Percentiles rank a stretch among this genome's conserved stretches.
Evolutionary conservation across 805 yeast genomes (phyloP).

Genomic region (Vanderwaltozyma tropicalis): DNA sequence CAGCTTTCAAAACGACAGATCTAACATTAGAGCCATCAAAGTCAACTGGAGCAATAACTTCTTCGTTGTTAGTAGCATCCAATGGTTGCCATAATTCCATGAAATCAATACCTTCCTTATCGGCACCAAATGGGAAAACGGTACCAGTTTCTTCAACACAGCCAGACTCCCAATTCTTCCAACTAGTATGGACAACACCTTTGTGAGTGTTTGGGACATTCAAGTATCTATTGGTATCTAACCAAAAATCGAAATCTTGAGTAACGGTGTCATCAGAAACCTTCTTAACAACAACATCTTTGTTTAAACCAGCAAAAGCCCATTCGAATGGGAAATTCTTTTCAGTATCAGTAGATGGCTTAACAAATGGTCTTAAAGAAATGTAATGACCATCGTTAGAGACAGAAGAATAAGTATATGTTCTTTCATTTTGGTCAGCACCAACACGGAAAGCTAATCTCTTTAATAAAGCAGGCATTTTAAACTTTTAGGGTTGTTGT

Average conservation of each 20-base stretch:
- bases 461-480: constrained; percentile 25
- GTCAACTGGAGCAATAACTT: constrained; percentile 8
- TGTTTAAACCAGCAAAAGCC: constrained; percentile 46
- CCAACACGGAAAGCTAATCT: constrained; percentile 25
- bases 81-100: constrained; percentile 31
- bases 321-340: constrained; percentile 43
- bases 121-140: constrained; percentile 24
- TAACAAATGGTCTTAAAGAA: constrained; percentile 30
- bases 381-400: constrained; percentile 28
- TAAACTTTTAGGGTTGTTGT: not conserved
- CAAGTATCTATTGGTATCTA: constrained; percentile 24
- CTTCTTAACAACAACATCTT: constrained; percentile 27
- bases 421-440: constrained; percentile 21
- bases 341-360: constrained; percentile 19
- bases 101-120: constrained; percentile 20
- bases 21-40: constrained; percentile 9
- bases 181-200: constrained; percentile 22
- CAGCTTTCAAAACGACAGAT: constrained; percentile 21
- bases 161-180: constrained; percentile 28
- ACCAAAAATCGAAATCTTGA: constrained; percentile 22
- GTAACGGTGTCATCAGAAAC: constrained; percentile 16
- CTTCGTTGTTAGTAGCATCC: constrained; percentile 16
- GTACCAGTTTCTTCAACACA: constrained; percentile 26
- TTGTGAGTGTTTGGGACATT: constrained; percentile 21
- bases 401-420: constrained; percentile 23